Base-by-base conservation (phyloP, 1,284 basidiomycete species). In the Austroboletus novae-zelandiae region DNA sequence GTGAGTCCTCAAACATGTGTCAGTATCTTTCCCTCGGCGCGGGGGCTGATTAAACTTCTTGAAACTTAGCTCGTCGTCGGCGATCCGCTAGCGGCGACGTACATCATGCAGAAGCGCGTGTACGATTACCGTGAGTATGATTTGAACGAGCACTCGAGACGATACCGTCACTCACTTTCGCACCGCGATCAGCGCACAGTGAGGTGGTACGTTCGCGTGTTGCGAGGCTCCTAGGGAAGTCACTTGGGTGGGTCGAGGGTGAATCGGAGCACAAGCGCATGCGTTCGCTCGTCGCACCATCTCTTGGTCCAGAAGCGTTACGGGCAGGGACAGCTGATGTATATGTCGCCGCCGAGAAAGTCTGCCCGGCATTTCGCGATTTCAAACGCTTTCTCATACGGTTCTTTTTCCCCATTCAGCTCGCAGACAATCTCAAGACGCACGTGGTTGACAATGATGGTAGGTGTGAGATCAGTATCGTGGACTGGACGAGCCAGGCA, bases 201-300 rank as follows among this genome's bases (percentile, higher is more conserved):
- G 36, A 44, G 5, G 8, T 52, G 2, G 48, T 52, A 25, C 50
- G 50, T 35, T 43, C 31, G 5, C 48, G 50, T 15, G 43, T 52
- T 9, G 50, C 35, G 17, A 31, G 50, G 32, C 41, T 52, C 15
- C 27, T 45, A 9, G 50, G 50, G 18, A 52, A 41, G 15, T 52
- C 48, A 8, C 48, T 52, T 9, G 50, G 48, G 4, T 52, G 50
- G 51, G 49, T 52, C 18, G 51, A 52, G 31, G 48, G 51, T 14
- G 51, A 51, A 40, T 52, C 48, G 11, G 51, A 44, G 6, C 48
- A 52, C 11, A 52, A 45, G 23, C 51, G 51, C 13, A 52, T 52
- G 50, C 50, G 50, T 14, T 42, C 51, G 20, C 51, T 51, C 29
- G 42, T 51, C 6, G 49, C 37, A 8, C 48, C 50, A 8, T 29